These are phyloP conservation scores for Trichocladium antarcticum DNA, from an alignment of 495 filamentous ascomycete genomes.

Conservation along the genomic window DNA sequence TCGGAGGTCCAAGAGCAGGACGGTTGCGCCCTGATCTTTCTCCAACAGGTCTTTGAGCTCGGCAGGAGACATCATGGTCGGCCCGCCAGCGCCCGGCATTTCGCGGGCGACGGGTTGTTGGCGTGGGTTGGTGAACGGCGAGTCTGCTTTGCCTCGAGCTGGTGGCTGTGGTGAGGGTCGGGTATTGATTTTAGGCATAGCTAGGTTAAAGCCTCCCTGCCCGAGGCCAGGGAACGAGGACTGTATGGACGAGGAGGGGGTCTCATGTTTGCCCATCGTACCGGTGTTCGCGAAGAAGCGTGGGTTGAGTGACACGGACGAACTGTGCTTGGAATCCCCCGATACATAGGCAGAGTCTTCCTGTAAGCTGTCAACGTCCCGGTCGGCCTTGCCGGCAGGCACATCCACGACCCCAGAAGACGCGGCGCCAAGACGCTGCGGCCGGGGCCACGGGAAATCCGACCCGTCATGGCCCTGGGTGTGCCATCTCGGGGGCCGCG, in stretches of 20 bases:
- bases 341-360: slow-evolving; percentile 39
- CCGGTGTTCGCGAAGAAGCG: slow-evolving; percentile 21
- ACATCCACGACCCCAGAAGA: slow-evolving; percentile 5
- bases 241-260: slow-evolving; percentile 12
- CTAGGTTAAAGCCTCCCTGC: slow-evolving; percentile 20
- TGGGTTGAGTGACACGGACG: slow-evolving; percentile 32
- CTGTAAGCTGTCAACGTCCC: slow-evolving; percentile 26
- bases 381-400: slow-evolving; percentile 12
- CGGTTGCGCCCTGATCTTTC: slow-evolving; percentile 38
- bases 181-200: slow-evolving; percentile 36
- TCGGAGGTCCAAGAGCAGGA: slow-evolving; percentile 78
- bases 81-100: slow-evolving; percentile 33
- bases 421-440: slow-evolving; percentile 6
- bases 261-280: slow-evolving; percentile 19
- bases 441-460: slow-evolving; percentile 18
- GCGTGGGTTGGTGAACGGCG: slow-evolving; percentile 13
- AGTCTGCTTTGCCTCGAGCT: slow-evolving; percentile 27
- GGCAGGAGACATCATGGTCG: slow-evolving; percentile 50
- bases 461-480: slow-evolving; percentile 32
- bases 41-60: slow-evolving; percentile 59
- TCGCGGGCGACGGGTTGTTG: slow-evolving; percentile 34
- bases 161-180: slow-evolving; percentile 42
- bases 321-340: slow-evolving; percentile 38
- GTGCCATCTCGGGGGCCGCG: slow-evolving; percentile 29
- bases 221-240: slow-evolving; percentile 25